Evolutionary conservation across 1,284 basidiomycete species (phyloP).

Genomic region (Neonothopanus nambi): DNA sequence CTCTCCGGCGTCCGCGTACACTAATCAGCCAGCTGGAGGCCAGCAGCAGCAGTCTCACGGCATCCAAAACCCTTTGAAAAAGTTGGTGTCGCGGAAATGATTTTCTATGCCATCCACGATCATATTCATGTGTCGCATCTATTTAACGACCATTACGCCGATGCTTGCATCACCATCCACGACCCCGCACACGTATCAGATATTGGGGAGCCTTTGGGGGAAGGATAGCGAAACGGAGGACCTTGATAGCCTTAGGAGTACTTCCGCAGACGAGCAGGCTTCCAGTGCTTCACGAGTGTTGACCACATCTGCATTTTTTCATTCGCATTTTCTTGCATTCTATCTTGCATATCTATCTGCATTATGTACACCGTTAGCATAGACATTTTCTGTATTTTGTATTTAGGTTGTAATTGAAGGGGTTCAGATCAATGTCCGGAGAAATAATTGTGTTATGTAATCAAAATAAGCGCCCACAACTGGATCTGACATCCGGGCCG

Average conservation of each 20-base stretch:
- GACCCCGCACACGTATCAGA: too few relatives aligned
- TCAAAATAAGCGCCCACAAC: neutral
- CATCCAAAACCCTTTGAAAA: conserved; percentile 34
- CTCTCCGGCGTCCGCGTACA: conserved; percentile 25
- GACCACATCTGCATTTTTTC: too few relatives aligned
- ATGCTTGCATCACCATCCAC: neutral
- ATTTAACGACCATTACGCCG: neutral
- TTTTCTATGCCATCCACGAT: too few relatives aligned
- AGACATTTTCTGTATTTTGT: too few relatives aligned
- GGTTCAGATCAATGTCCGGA: too few relatives aligned
- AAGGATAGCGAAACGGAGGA: too few relatives aligned
- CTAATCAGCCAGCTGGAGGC: conserved; percentile 7
- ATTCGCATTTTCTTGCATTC: neutral
- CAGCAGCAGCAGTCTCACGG: conserved; percentile 25
- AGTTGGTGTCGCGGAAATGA: conserved; percentile 33
- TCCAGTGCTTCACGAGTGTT: too few relatives aligned
- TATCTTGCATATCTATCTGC: neutral
- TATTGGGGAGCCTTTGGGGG: too few relatives aligned
- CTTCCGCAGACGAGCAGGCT: too few relatives aligned
- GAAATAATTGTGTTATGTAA: too few relatives aligned
- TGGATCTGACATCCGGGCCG: neutral
- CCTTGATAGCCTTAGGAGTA: too few relatives aligned
- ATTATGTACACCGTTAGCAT: neutral
- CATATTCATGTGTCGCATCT: neutral
- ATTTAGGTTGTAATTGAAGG: too few relatives aligned